Conservation (phyloP, 768 basidiomycete genomes). For the Lentinula sp. region DNA sequence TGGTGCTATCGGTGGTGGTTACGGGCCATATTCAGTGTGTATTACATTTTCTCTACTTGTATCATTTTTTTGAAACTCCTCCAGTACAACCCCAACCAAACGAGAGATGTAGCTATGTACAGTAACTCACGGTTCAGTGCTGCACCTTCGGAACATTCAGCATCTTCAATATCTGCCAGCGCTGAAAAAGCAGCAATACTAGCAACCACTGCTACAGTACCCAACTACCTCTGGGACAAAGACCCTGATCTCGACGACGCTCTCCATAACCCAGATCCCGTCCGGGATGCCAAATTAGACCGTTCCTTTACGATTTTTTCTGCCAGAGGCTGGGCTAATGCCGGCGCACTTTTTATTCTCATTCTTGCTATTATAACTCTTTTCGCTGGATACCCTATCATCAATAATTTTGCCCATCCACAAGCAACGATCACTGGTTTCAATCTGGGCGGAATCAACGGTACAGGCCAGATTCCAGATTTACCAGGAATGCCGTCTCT, state of each 20-base stretch:
- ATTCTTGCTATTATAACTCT: constrained; percentile 64
- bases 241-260: constrained; percentile 88
- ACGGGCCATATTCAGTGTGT: constrained; percentile 85
- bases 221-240: constrained; percentile 73
- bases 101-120: constrained; percentile 40
- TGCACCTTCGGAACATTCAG: constrained; percentile 33
- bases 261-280: constrained; percentile 82
- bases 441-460: constrained; percentile 89
- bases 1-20: constrained; percentile 71
- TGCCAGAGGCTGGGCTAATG: constrained; percentile 77
- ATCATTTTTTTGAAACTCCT: constrained; percentile 10
- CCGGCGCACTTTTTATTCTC: constrained; percentile 65
- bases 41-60: background rate
- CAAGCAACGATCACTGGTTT: constrained; percentile 42
- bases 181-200: constrained; percentile 25
- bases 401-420: constrained; percentile 43
- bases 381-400: constrained; percentile 87
- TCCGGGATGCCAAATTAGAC: constrained; percentile 57
- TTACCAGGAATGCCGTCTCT: constrained; percentile 62
- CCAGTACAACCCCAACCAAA: constrained; percentile 54
- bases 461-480: constrained; percentile 78
- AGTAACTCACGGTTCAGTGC: constrained; percentile 50
- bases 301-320: constrained; percentile 71
- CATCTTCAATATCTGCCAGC: constrained; percentile 10
- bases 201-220: constrained; percentile 55